Evolutionary conservation across 1,139 yeast species (phyloP).

Genomic region (Candida frijolesensis): DNA sequence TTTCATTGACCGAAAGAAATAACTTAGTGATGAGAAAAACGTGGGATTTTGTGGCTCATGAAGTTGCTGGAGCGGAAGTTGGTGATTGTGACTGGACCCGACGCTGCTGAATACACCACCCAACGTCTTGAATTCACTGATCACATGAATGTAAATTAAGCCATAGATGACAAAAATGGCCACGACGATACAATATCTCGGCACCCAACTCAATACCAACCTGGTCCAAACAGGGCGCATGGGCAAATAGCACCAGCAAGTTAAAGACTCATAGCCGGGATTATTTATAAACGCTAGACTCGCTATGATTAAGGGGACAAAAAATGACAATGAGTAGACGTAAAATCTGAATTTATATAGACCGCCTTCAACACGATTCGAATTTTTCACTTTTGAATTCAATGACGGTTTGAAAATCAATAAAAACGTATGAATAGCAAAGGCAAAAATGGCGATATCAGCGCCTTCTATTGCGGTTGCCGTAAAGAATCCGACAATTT

Average conservation of each 20-base stretch:
- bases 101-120: constrained; percentile 43
- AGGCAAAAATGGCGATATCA: constrained; percentile 78
- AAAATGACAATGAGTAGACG: constrained; percentile 60
- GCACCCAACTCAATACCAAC: constrained; percentile 78
- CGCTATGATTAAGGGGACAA: constrained; percentile 71
- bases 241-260: constrained; percentile 84
- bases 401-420: constrained; percentile 65
- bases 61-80: constrained; percentile 1
- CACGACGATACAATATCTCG: constrained; percentile 69
- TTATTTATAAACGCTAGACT: constrained; percentile 64
- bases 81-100: constrained; percentile 8
- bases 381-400: constrained; percentile 46
- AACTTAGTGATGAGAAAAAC: constrained; percentile 37
- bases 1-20: constrained; percentile 26
- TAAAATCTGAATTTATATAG: constrained; percentile 59
- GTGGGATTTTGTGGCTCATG: constrained; percentile 29
- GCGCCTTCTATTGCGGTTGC: constrained; percentile 86
- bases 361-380: constrained; percentile 68
- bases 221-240: constrained; percentile 75
- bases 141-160: constrained; percentile 73
- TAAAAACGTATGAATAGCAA: constrained; percentile 82
- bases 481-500: constrained; percentile 83
- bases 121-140: constrained; percentile 55
- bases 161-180: constrained; percentile 67
- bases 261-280: constrained; percentile 61